Percentiles rank a stretch among this genome's conserved stretches.
Evolutionary conservation across 257 asterid species (phyloP).

Genomic region (Ilex asprella): DNA sequence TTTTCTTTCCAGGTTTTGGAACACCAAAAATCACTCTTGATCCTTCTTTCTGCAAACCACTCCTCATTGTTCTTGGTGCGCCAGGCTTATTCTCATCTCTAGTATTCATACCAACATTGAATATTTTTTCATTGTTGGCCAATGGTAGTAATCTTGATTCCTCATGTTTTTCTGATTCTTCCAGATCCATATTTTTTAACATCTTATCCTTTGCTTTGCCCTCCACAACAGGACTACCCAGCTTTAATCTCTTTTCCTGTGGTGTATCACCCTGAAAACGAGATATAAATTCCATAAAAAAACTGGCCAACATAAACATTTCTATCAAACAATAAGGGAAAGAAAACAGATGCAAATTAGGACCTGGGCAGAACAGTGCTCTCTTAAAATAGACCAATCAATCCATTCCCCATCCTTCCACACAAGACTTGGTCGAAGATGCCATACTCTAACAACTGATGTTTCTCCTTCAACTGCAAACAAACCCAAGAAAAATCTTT

Average conservation of each 20-base stretch:
- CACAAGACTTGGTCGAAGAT: constrained; percentile 69
- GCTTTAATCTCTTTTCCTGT: constrained; percentile 61
- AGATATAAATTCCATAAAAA: neutral
- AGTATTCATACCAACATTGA: constrained; percentile 46
- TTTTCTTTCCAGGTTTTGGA: constrained; percentile 90
- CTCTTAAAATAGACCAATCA: constrained; percentile 53
- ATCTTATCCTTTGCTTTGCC: constrained; percentile 45
- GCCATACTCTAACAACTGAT: constrained; percentile 57
- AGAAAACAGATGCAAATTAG: constrained; percentile 3
- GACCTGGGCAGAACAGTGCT: constrained; percentile 54
- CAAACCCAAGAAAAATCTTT: constrained; percentile 8
- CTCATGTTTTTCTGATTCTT: constrained; percentile 31
- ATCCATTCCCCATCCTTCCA: constrained; percentile 91
- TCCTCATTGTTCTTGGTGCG: constrained; percentile 49
- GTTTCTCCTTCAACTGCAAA: constrained; percentile 57
- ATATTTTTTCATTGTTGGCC: constrained; percentile 51
- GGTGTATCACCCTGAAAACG: constrained; percentile 80
- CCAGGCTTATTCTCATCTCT: constrained; percentile 51
- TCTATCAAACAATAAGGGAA: constrained; percentile 3
- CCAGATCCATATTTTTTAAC: constrained; percentile 37
- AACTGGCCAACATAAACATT: constrained; percentile 5
- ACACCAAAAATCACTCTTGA: constrained; percentile 79
- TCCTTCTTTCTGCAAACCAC: constrained; percentile 73
- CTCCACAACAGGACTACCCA: constrained; percentile 39
- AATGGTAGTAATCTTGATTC: constrained; percentile 48